These are phyloP conservation scores for Pestalotiopsis sp. DNA, from an alignment of 2,329 filamentous ascomycete genomes.

Conservation along the genomic window DNA sequence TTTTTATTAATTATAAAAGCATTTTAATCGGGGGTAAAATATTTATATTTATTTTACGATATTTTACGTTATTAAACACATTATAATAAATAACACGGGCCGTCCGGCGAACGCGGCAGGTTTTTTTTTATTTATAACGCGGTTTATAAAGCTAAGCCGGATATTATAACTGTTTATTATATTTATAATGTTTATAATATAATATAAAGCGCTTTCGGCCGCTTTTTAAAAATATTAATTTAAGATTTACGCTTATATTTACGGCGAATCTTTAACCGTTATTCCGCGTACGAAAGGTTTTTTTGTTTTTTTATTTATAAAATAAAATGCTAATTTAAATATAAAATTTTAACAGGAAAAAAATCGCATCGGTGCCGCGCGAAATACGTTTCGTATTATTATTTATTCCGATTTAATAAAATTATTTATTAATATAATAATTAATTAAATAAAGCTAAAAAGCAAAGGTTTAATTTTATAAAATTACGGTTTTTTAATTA, in stretches of 20 bases:
- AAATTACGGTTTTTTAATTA: constrained; percentile 64
- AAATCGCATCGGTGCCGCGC: constrained; percentile 51
- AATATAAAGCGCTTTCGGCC: constrained; percentile 57
- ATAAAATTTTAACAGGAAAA: constrained; percentile 58
- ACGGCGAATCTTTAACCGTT: constrained; percentile 53
- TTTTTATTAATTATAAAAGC: constrained; percentile 61
- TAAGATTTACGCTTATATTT: constrained; percentile 57
- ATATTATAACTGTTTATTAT: constrained; percentile 60
- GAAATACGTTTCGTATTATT: constrained; percentile 38
- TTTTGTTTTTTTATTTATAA: too few species aligned
- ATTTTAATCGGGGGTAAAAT: constrained; percentile 16
- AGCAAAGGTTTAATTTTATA: constrained; percentile 53
- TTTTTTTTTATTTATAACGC: constrained; percentile 61
- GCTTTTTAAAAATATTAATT: constrained; percentile 60
- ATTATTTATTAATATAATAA: too few species aligned
- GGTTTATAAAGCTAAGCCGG: constrained; percentile 55
- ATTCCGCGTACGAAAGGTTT: constrained; percentile 37
- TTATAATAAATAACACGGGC: constrained; percentile 59
- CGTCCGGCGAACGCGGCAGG: constrained; percentile 58
- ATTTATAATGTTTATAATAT: constrained; percentile 57
- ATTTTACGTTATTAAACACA: constrained; percentile 27
- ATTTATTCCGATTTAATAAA: too few species aligned
- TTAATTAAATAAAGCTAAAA: constrained; percentile 21
- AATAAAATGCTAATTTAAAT: too few species aligned
- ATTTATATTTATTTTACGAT: not conserved